phyloP scores from a whole-genome alignment of 208 protist species.

The Angomonas ambiguus region DNA sequence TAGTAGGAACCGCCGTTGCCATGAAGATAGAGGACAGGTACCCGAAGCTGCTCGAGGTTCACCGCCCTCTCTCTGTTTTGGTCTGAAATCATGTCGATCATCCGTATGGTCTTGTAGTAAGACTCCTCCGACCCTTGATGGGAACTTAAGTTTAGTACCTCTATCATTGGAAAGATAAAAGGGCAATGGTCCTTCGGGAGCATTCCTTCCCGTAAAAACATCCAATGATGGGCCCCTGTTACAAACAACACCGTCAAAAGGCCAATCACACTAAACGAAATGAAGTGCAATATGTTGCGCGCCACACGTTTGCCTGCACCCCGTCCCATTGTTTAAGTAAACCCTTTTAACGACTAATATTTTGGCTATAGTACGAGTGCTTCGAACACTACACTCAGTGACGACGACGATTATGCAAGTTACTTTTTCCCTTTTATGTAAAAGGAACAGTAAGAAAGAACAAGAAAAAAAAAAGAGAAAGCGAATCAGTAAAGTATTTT shows the following conservation, averaged over 20 bases:
- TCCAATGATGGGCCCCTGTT: neutral
- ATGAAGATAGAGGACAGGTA: slow-evolving; percentile 74
- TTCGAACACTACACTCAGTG: too few species aligned
- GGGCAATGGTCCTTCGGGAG: slow-evolving; percentile 15
- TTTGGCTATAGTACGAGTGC: too few species aligned
- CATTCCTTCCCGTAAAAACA: neutral
- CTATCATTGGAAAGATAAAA: slow-evolving; percentile 43
- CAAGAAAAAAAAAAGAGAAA: too few species aligned
- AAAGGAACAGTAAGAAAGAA: too few species aligned
- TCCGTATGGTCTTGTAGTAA: slow-evolving; percentile 59
- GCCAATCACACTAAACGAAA: neutral
- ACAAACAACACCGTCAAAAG: neutral
- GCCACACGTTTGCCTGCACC: neutral
- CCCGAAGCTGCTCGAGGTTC: slow-evolving; percentile 24
- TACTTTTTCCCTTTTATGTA: too few species aligned
- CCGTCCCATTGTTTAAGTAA: too few species aligned
- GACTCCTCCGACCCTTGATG: slow-evolving; percentile 24
- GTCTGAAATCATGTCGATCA: slow-evolving; percentile 62
- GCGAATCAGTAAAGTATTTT: too few species aligned
- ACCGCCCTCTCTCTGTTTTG: slow-evolving; percentile 26
- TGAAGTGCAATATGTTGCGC: neutral
- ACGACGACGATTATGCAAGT: too few species aligned
- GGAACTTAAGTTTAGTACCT: slow-evolving; percentile 26
- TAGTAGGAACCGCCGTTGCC: slow-evolving; percentile 78
- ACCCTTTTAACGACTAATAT: too few species aligned